A percentile compares a stretch with the other conserved stretches of the same genome.
Evolutionary conservation across 1,139 yeast genomes (phyloP).

Genomic region (Zygoascus hellenicus): DNA sequence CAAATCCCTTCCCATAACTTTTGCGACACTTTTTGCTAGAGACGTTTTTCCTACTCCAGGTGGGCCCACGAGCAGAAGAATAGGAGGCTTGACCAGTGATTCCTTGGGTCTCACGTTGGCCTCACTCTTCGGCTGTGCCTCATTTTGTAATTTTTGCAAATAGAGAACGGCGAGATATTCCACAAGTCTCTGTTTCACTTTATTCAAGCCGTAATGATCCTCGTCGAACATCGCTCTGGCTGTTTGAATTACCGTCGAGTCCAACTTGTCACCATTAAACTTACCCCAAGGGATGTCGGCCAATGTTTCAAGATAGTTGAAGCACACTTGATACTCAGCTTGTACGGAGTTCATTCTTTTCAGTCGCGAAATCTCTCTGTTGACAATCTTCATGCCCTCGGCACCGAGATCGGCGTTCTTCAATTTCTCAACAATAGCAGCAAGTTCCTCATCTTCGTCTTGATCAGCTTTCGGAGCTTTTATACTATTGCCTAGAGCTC

Average conservation of each 20-base stretch:
- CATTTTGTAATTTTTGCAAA: conserved; percentile 37
- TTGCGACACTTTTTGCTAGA: conserved; percentile 78
- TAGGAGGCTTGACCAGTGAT: conserved; percentile 50
- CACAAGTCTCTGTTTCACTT: conserved; percentile 72
- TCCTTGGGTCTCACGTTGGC: neutral
- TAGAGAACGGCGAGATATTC: conserved; percentile 79
- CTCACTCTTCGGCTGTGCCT: neutral
- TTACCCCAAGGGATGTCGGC: conserved; percentile 52
- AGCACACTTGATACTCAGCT: conserved; percentile 67
- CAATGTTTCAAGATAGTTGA: conserved; percentile 66
- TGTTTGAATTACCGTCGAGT: conserved; percentile 42
- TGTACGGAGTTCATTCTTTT: conserved; percentile 59
- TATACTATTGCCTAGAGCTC: conserved; percentile 16
- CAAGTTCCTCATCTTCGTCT: conserved; percentile 32
- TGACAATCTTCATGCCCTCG: conserved; percentile 43
- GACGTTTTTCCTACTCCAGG: conserved; percentile 97
- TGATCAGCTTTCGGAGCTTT: conserved; percentile 24
- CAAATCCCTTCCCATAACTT: conserved; percentile 70
- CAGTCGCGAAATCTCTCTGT: conserved; percentile 60
- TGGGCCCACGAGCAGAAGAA: conserved; percentile 81
- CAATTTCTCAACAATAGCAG: conserved; percentile 29
- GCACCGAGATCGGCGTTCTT: conserved; percentile 26
- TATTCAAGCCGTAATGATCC: conserved; percentile 80
- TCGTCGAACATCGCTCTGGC: conserved; percentile 62
- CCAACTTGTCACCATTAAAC: conserved; percentile 29